Percentiles rank a stretch among this genome's conserved stretches.
These are phyloP conservation scores for Cryptococcus sp. DNA, from an alignment of 1,284 basidiomycete species.

Conservation along the genomic window DNA sequence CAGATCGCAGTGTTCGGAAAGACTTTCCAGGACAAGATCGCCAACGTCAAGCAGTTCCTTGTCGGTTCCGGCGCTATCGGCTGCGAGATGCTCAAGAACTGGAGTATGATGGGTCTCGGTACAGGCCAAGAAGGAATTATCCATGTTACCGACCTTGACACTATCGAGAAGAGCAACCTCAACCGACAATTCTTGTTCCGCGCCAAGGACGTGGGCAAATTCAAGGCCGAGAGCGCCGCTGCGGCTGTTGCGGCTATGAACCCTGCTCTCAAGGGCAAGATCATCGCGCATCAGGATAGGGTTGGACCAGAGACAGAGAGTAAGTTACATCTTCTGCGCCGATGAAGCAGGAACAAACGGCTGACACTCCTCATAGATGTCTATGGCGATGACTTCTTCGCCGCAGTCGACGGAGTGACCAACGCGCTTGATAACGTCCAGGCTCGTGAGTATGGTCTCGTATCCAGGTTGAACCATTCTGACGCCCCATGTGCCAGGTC, in stretches of 20 bases:
- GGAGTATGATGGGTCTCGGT: conserved; percentile 98
- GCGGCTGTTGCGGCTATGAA: conserved; percentile 96
- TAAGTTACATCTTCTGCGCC: conserved; percentile 53
- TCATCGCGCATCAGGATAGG: conserved; percentile 86
- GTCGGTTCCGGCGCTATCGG: conserved; percentile 98
- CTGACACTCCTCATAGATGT: conserved; percentile 61
- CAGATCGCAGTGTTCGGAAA: conserved; percentile 97
- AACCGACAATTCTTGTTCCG: conserved; percentile 99
- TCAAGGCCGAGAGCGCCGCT: conserved; percentile 96
- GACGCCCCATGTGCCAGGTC: conserved; percentile 58
- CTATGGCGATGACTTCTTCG: conserved; percentile 90
- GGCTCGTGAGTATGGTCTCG: conserved; percentile 68
- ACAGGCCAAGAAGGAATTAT: conserved; percentile 79
- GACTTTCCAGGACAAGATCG: conserved; percentile 89
- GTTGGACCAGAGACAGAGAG: conserved; percentile 93
- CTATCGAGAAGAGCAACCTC: conserved; percentile 98
- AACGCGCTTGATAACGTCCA: conserved; percentile 99
- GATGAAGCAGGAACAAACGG: no score
- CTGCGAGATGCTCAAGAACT: conserved; percentile 99
- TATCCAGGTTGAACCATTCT: neutral
- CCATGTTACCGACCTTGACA: conserved; percentile 96
- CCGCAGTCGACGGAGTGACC: conserved; percentile 88
- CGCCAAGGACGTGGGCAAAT: conserved; percentile 93
- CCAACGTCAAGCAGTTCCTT: conserved; percentile 89
- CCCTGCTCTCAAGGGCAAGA: conserved; percentile 84